A percentile compares a stretch with the other conserved stretches of the same genome.
phyloP scores from a whole-genome alignment of 139 green algal genomes.

The Spirogloea muscicola region DNA sequence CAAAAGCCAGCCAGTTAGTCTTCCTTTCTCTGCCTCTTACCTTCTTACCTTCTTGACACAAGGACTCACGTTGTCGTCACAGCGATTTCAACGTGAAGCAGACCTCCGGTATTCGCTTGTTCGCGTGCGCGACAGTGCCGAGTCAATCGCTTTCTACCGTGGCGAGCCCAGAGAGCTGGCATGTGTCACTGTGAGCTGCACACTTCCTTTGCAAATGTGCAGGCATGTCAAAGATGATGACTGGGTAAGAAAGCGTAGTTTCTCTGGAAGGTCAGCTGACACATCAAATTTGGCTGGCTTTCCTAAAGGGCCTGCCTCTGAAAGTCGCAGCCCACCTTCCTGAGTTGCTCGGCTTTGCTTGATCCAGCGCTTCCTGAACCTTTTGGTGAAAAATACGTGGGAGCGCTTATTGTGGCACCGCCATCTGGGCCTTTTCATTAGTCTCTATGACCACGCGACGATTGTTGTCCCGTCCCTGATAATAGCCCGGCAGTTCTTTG shows the following conservation, averaged over 20 bases:
- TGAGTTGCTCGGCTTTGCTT: no score
- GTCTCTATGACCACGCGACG: constrained; percentile 69
- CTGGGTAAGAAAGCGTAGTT: no score
- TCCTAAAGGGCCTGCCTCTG: no score
- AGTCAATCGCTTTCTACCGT: constrained; percentile 88
- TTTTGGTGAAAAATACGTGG: constrained; percentile 6
- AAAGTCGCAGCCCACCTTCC: no score
- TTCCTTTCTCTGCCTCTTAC: no score
- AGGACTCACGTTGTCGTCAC: not conserved
- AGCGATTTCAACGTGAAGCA: constrained; percentile 65
- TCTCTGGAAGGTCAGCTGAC: no score
- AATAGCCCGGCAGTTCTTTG: constrained; percentile 70
- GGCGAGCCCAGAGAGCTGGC: constrained; percentile 61
- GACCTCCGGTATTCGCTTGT: constrained; percentile 85
- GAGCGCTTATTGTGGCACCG: constrained; percentile 48
- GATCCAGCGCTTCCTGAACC: constrained; percentile 8
- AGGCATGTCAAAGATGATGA: no score
- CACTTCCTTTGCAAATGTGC: no score
- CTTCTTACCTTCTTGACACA: not conserved
- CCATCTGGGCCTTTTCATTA: constrained; percentile 44
- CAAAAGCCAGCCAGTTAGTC: no score
- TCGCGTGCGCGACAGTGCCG: constrained; percentile 67
- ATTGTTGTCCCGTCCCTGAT: constrained; percentile 71
- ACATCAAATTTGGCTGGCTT: no score
- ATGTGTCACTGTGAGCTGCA: no score